A percentile compares a stretch with the other conserved stretches of the same genome.
These are phyloP conservation scores for Nyssa sinensis DNA, from an alignment of 148 eudicot species.

Conservation along the genomic window DNA sequence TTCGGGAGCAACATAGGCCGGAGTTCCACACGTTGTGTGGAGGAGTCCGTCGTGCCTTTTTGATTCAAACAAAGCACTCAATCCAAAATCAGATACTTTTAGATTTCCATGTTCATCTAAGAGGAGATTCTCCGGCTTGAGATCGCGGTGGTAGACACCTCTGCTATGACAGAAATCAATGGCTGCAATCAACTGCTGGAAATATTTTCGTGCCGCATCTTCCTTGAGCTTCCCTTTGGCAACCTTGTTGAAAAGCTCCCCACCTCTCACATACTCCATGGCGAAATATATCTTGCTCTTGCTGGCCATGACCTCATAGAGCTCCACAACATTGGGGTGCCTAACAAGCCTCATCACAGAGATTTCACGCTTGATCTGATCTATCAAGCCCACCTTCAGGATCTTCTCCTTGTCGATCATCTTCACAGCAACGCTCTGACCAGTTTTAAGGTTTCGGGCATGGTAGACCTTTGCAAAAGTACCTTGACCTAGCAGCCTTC, in stretches of 20 bases:
- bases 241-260: conserved; percentile 70
- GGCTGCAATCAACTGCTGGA: conserved; percentile 70
- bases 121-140: conserved; percentile 80
- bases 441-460: conserved; percentile 43
- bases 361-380: conserved; percentile 76
- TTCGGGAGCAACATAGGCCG: conserved; percentile 88
- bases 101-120: conserved; percentile 61
- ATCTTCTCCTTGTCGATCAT: conserved; percentile 69
- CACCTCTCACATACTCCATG: conserved; percentile 75
- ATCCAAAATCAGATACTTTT: conserved; percentile 73
- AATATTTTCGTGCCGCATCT: conserved; percentile 56
- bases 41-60: conserved; percentile 66
- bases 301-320: conserved; percentile 85
- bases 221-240: conserved; percentile 62
- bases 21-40: conserved; percentile 91
- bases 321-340: conserved; percentile 71
- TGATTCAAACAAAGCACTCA: conserved; percentile 62
- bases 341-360: conserved; percentile 70
- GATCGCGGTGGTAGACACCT: conserved; percentile 81
- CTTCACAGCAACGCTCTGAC: conserved; percentile 65
- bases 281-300: conserved; percentile 73
- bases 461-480: conserved; percentile 76
- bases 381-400: conserved; percentile 50
- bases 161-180: conserved; percentile 88
- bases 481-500: conserved; percentile 70